Base-by-base conservation (phyloP, 2,329 filamentous ascomycete genomes). In the Albifimbria verrucaria region DNA sequence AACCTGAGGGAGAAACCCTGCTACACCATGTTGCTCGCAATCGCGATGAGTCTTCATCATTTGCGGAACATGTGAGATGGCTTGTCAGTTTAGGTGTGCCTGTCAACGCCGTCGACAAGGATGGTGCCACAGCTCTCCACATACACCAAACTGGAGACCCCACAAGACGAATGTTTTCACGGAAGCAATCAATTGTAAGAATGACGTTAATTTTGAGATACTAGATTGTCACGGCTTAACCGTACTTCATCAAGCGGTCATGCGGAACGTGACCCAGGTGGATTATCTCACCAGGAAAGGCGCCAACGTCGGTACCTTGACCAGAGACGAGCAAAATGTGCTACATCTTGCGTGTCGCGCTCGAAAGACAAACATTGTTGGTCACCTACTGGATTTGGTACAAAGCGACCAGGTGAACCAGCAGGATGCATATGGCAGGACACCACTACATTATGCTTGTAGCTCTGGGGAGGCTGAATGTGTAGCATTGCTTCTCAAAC, bases 301-400 rank as follows among this genome's bases (percentile, higher is more conserved):
- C 2, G 51, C 51, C 3, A 39, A 61, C 25, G 11, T 59, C 0
- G 44, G 49, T 10, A 11, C 28, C 17, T 25, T 58, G 28, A 62
- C 60, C 2, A 17, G 15, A 5, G 57, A 62, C 26, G 52, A 21
- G 1, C 57, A 60, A 17, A 60, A 57, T 21, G 23, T 54, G 3
- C 48, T 62, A 1, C 60, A 62, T 48, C n/a, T 62, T 1, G 54
- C 59, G 3, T 61, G 55, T 6, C 57, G 55, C n/a, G 54, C 60
- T 22, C 55, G 57, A 1, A 43, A 55, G 17, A 12, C 52, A 7
- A 50, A 42, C 18, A 53, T 62, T 9, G 22, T 60, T 41, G 51
- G 44, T 1, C 52, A 56, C 5, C 44, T 60, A 3, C 52, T 62
- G 3, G 43, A 45, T 2, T 10, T 44, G 1, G 11, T 12, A 0